Conservation (phyloP, 192 early-diverging fungal genomes). For the Coemansia sp. region DNA sequence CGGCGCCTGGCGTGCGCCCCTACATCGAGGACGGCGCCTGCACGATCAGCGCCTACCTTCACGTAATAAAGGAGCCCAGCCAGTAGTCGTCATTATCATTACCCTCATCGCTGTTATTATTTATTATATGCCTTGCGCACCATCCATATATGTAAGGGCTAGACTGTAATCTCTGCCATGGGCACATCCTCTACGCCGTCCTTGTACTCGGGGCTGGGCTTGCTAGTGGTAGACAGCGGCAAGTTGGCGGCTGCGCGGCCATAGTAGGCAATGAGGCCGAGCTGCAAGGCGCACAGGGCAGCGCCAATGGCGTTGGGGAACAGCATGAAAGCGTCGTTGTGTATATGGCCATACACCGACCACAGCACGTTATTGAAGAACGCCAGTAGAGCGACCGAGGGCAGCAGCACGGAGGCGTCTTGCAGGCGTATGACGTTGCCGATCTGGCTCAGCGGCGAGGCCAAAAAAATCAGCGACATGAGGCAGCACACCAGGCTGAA, state of each 20-base stretch:
- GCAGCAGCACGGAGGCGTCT: conserved; percentile 50
- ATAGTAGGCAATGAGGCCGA: conserved; percentile 45
- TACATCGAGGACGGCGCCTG: conserved; percentile 74
- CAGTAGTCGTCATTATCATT: conserved; percentile 12
- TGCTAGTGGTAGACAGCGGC: conserved; percentile 2
- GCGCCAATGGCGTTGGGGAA: conserved; percentile 44
- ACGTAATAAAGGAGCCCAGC: conserved; percentile 81
- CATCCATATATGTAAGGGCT: not conserved
- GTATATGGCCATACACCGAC: conserved; percentile 34
- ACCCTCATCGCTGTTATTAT: not conserved
- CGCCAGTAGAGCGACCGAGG: conserved; percentile 32
- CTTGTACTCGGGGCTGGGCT: not conserved
- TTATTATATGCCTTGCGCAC: not conserved
- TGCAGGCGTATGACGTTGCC: conserved; percentile 22
- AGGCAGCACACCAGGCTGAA: conserved; percentile 39
- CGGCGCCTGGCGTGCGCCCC: conserved; percentile 58
- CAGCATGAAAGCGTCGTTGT: conserved; percentile 39
- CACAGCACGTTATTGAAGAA: conserved; percentile 48
- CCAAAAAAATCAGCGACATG: conserved; percentile 42
- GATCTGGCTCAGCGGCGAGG: conserved; percentile 42
- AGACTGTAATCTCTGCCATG: conserved; percentile 13
- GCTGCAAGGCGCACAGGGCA: conserved; percentile 37
- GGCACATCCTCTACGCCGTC: conserved; percentile 14
- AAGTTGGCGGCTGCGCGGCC: conserved; percentile 25
- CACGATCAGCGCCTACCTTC: conserved; percentile 75